Conservation (phyloP, 306 rosid genomes). For the Ochetophila trinervis region DNA sequence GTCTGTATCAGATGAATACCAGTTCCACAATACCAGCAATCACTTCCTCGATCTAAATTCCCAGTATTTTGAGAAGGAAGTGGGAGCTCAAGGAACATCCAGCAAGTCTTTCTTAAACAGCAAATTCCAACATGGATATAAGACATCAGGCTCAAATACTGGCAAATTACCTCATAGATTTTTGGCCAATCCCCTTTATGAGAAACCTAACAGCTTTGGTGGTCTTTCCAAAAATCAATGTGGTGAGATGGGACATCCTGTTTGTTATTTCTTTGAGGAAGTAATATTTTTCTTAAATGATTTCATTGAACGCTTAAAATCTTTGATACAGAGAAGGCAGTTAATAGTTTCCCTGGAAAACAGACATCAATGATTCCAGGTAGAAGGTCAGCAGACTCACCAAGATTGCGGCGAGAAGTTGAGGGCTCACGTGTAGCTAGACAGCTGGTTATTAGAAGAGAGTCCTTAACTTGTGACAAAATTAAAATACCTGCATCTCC, state of each 20-base stretch:
- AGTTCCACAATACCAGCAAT: neutral
- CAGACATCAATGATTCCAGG: neutral
- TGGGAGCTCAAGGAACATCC: constrained; percentile 6
- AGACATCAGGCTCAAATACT: neutral
- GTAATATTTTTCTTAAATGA: neutral
- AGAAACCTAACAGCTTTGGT: constrained; percentile 4
- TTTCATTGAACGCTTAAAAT: neutral
- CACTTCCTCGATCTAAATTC: constrained; percentile 14
- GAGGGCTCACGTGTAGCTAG: neutral
- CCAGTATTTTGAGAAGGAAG: constrained; percentile 13
- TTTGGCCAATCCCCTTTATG: constrained; percentile 5
- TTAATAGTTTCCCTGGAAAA: neutral
- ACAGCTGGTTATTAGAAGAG: constrained; percentile 1
- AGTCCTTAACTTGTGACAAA: constrained; percentile 2
- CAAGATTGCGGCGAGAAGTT: neutral
- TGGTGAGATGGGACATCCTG: neutral
- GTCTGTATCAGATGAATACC: constrained; percentile 9
- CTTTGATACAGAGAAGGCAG: constrained; percentile 3
- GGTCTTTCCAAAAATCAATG: neutral
- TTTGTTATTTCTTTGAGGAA: neutral
- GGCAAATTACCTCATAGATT: constrained; percentile 16
- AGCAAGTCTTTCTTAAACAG: constrained; percentile 5
- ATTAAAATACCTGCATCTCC: neutral
- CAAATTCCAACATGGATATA: neutral
- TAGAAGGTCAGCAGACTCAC: constrained; percentile 7